Evolutionary conservation across 148 eudicot species (phyloP).

Genomic region (Silene latifolia): DNA sequence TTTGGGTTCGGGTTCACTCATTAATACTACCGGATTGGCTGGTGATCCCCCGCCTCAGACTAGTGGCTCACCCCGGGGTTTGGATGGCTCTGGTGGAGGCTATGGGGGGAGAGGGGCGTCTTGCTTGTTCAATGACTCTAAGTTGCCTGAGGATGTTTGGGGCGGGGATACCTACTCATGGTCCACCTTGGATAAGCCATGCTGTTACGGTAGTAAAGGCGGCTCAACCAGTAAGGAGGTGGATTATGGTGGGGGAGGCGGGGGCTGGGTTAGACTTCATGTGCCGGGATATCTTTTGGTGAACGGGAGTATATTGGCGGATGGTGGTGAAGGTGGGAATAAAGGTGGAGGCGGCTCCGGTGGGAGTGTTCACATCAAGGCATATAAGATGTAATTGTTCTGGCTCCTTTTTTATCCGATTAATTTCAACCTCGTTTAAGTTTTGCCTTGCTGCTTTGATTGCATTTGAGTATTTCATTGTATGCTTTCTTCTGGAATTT

Average conservation of each 20-base stretch:
- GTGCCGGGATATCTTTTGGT: constrained; percentile 50
- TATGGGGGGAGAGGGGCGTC: constrained; percentile 92
- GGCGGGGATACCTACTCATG: constrained; percentile 94
- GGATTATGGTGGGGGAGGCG: constrained; percentile 96
- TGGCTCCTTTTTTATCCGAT: constrained; percentile 3
- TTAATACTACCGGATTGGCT: constrained; percentile 73
- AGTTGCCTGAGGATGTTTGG: constrained; percentile 83
- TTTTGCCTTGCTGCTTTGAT: neutral
- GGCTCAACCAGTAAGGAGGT: constrained; percentile 79
- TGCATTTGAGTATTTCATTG: neutral
- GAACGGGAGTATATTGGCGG: constrained; percentile 74
- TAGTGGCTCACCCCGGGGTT: constrained; percentile 73
- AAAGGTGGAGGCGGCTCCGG: constrained; percentile 99
- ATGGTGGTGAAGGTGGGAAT: constrained; percentile 78
- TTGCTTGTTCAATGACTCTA: constrained; percentile 54
- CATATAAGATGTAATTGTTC: constrained; percentile 64
- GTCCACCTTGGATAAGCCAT: constrained; percentile 61
- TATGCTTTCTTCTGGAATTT: neutral
- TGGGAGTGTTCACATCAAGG: constrained; percentile 78
- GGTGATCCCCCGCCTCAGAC: constrained; percentile 81
- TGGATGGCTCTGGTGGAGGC: constrained; percentile 94
- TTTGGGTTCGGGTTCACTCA: constrained; percentile 53
- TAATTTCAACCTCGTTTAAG: constrained; percentile 5
- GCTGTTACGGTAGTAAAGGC: constrained; percentile 92
- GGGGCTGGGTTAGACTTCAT: constrained; percentile 64